Base-by-base conservation (phyloP, 805 yeast genomes). In the Starmerella potacharoeniae region DNA sequence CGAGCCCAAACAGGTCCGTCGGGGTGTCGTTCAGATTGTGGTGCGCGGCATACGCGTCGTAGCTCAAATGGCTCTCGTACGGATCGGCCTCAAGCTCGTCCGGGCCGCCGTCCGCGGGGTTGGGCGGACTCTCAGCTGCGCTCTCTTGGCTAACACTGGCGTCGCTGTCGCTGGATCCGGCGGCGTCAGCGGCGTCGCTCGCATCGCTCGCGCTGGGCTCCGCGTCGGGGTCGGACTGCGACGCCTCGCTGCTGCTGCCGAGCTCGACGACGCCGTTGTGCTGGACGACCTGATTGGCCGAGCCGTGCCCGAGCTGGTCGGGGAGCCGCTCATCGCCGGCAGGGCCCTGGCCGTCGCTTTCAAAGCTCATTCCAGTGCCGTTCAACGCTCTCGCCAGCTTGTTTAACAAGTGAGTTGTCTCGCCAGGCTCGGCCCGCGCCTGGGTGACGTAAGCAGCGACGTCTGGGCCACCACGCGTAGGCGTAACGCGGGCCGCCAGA, bases 291-390 rank as follows among this genome's bases (percentile, higher is more conserved):
- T 34, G 37, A 31, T 17, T 6, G 30, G 28, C 34, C 16, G 49
- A 22, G 31, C 49, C 31, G 31, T 31, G 22, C 5, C 49, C 49
- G 39, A 34, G 49, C 30, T 46, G 49, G 10, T 46, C 49, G 30
- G 31, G 40, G 49, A 34, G 49, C 49, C 49, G 49, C 30, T 34
- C 49, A 33, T 46, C 49, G 6, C 17, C 31, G 16, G 49, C 48
- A 10, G 35, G 49, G 30, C 40, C 40, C 49, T 46, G 49, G 49
- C 49, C 49, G 49, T 46, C 49, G 49, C 49, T 34, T 13, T 46
- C 49, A 10, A 46, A 46, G 49, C 49, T 46, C 49, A 46, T 46
- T n/a, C 40, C 40, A n/a, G 31, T 34, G 49, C 49, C 49, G 14
- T 34, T 22, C 8, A 34, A 7, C 40, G 49, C 49, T 17, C 29